phyloP scores from a whole-genome alignment of 805 yeast genomes.

The Tetrapisispora fleetii region DNA sequence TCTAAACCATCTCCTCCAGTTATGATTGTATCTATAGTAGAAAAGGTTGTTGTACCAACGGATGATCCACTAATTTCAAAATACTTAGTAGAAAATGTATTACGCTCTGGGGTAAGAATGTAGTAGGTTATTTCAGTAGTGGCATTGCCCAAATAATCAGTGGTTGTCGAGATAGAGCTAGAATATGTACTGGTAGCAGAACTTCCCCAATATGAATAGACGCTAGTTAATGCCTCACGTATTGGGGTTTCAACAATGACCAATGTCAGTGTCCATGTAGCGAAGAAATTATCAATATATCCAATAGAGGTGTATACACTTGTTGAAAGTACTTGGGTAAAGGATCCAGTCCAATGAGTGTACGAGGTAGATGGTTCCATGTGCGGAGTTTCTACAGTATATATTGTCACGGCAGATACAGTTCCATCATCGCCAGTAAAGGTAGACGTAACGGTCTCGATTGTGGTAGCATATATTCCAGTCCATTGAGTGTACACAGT shows the following conservation, averaged over 20 bases:
- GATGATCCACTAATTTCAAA: conserved; percentile 3
- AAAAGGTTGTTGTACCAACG: conserved; percentile 1
- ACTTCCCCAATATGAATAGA: neutral
- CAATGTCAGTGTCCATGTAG: neutral
- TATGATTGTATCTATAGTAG: neutral
- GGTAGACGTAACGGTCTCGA: neutral
- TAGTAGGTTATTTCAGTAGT: neutral
- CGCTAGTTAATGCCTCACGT: neutral
- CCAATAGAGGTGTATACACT: conserved; percentile 6
- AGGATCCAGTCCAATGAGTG: neutral
- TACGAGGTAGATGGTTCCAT: neutral
- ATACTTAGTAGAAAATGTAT: neutral
- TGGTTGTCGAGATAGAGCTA: conserved; percentile 1
- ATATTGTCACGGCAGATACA: neutral
- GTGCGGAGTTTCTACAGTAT: neutral
- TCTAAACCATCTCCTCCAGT: neutral
- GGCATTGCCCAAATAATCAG: conserved; percentile 3
- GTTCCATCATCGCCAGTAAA: neutral
- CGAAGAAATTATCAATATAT: neutral
- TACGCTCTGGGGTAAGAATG: neutral
- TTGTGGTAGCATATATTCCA: neutral
- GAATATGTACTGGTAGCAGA: conserved; percentile 2
- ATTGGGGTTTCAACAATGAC: neutral
- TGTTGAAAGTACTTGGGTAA: neutral
- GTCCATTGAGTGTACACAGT: neutral